Evolutionary conservation across 1,284 basidiomycete genomes (phyloP), one percentile per base, ranked within the genome.

Genomic region (Sanghuangporus baumii): DNA sequence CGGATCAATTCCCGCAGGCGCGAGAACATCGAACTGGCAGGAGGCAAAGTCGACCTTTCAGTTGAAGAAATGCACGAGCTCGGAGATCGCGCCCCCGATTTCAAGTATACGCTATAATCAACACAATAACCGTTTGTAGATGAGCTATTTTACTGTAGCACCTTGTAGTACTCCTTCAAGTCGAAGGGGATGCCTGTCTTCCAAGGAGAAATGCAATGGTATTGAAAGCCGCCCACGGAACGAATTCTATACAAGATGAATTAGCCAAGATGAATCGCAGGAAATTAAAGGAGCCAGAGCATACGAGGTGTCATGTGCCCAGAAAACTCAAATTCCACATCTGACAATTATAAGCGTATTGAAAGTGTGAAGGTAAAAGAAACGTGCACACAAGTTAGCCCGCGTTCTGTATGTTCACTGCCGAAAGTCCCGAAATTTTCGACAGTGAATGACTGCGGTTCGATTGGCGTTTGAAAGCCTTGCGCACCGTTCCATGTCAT

Each of bases 21-120:
- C 23, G 65, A 40, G 6, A 47, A 66, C 2, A 48, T 66, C 60
- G 41, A 56, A 12, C 69, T 67, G 38, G 59, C 64, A 8, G 71
- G 70, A 69, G 72, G 57, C 73, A 82, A 50, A 81, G 83, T 56
- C 70, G 67, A 34, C 66, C 71, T 0, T 67, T 72, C 65, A 70
- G 69, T 51, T 69, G 72, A 78, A 46, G 78, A 83, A 68, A 62
- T 86, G 41, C 68, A 79, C 55, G 75, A 76, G 64, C 63, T 88
- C 71, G 87, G 87, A 0, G 87, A 89, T 68, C 76, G 80, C 50
- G 83, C 86, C 1, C 85, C 85, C 2, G 83, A 85, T 67, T 89
- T 88, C 69, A 76, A 81, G 65, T 89, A 89, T 66, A 85, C 77
- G 3, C 59, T 86, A 37, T 62, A 62, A 46, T 52, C 41, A 14